Percentiles rank a stretch among this genome's conserved stretches.
Conservation (phyloP, 805 yeast genomes). For the Ogataea minuta region DNA sequence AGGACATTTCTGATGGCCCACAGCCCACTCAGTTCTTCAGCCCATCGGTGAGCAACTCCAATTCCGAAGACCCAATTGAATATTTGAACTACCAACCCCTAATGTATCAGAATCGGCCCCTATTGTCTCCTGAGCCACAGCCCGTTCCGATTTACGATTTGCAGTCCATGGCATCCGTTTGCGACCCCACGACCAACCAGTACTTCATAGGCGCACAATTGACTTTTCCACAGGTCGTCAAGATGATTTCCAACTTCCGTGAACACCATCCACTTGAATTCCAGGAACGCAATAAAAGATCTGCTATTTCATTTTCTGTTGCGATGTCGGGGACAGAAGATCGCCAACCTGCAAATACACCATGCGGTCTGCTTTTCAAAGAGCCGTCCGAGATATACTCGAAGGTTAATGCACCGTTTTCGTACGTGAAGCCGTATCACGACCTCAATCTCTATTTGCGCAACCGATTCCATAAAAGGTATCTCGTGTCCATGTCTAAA, state of each 20-base stretch:
- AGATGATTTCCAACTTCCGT: conserved; percentile 41
- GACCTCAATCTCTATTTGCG: conserved; percentile 71
- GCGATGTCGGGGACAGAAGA: conserved; percentile 35
- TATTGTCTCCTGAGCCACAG: conserved; percentile 6
- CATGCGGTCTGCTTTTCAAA: conserved; percentile 45
- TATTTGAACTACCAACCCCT: conserved; percentile 27
- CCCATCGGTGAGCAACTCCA: conserved; percentile 37
- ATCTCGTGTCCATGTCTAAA: conserved; percentile 75
- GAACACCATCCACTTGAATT: conserved; percentile 41
- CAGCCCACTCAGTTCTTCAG: conserved; percentile 25
- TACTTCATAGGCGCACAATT: conserved; percentile 56
- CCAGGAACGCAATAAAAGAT: conserved; percentile 30
- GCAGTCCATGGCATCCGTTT: conserved; percentile 37
- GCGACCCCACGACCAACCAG: conserved; percentile 63
- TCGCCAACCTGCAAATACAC: conserved; percentile 10
- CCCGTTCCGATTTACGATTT: conserved; percentile 8
- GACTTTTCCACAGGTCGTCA: conserved; percentile 61
- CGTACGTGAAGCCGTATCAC: conserved; percentile 91
- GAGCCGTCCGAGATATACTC: conserved; percentile 82
- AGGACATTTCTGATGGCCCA: conserved; percentile 32
- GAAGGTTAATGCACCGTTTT: conserved; percentile 69
- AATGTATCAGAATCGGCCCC: conserved; percentile 17
- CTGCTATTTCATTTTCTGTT: conserved; percentile 46
- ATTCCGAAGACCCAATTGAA: conserved; percentile 28
- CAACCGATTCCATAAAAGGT: conserved; percentile 60